Percentiles rank a stretch among this genome's conserved stretches.
These are phyloP conservation scores for Kluyveromyces marxianus DNA, from an alignment of 1,139 yeast species.

Conservation along the genomic window DNA sequence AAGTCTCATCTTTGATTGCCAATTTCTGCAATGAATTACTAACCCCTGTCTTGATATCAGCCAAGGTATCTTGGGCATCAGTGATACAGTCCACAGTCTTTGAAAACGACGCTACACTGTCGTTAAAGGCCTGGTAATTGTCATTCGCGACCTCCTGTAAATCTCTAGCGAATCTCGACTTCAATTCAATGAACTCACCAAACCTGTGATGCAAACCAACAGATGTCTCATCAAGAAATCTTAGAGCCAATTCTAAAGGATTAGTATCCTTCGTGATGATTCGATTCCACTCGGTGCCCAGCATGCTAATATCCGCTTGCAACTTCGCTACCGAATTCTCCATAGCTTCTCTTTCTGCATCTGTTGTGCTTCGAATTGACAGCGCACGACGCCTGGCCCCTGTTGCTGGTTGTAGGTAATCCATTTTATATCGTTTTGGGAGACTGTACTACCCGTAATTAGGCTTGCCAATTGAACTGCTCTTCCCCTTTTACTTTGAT, in stretches of 20 bases:
- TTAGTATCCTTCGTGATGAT: slow-evolving; percentile 46
- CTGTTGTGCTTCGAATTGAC: slow-evolving; percentile 24
- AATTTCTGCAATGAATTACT: slow-evolving; percentile 45
- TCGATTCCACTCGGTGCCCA: slow-evolving; percentile 33
- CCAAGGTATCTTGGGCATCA: slow-evolving; percentile 25
- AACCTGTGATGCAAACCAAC: slow-evolving; percentile 77
- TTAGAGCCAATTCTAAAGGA: slow-evolving; percentile 77
- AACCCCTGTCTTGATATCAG: slow-evolving; percentile 22
- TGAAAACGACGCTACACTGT: slow-evolving; percentile 72
- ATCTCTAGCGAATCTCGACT: slow-evolving; percentile 47
- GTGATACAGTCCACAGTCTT: slow-evolving; percentile 37
- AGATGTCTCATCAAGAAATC: slow-evolving; percentile 75
- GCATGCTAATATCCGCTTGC: slow-evolving; percentile 22
- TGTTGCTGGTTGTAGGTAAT: slow-evolving; percentile 12
- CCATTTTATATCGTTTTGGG: slow-evolving; percentile 10
- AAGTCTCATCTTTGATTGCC: slow-evolving; percentile 46
- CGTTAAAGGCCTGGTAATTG: slow-evolving; percentile 79
- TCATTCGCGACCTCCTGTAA: slow-evolving; percentile 70
- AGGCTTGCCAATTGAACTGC: too few species aligned
- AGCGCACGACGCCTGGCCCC: slow-evolving; percentile 23
- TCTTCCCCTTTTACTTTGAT: neutral
- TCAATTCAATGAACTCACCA: slow-evolving; percentile 48
- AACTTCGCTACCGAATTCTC: slow-evolving; percentile 24
- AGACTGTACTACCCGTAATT: neutral
- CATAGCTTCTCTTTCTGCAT: slow-evolving; percentile 26